These are phyloP conservation scores for Dissophora globulifera DNA, from an alignment of 192 early-diverging fungal species.

Conservation along the genomic window DNA sequence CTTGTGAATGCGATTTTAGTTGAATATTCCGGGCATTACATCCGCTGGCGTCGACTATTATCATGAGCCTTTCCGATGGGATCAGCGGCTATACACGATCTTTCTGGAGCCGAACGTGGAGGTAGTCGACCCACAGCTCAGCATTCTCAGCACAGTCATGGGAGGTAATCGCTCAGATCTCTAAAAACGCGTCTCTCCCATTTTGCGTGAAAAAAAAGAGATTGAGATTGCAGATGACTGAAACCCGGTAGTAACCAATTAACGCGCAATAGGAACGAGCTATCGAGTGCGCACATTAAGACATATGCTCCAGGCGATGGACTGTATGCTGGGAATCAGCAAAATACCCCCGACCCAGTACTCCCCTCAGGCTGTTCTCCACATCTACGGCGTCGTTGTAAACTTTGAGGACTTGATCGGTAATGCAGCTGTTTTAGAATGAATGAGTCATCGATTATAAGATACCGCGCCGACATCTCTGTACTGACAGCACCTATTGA, in stretches of 20 bases:
- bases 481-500: background rate
- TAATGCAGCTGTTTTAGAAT: constrained; percentile 18
- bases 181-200: no score
- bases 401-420: constrained; percentile 72
- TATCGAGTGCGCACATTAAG: constrained; percentile 62
- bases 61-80: constrained; percentile 87
- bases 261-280: constrained; percentile 31
- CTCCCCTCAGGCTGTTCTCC: constrained; percentile 48
- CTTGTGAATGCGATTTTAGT: constrained; percentile 42
- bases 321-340: constrained; percentile 61
- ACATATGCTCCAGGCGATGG: constrained; percentile 73
- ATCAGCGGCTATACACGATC: constrained; percentile 77
- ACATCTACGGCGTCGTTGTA: constrained; percentile 67
- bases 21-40: constrained; percentile 73
- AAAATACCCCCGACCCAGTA: constrained; percentile 52
- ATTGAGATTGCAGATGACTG: no score
- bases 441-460: no score
- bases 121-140: constrained; percentile 64
- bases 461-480: no score
- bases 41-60: constrained; percentile 74
- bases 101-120: constrained; percentile 65
- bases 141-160: constrained; percentile 76
- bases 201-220: no score
- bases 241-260: background rate
- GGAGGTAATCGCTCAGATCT: constrained; percentile 54